phyloP scores from a whole-genome alignment of 2,329 filamentous ascomycete genomes.

The Aspergillus ruber region DNA sequence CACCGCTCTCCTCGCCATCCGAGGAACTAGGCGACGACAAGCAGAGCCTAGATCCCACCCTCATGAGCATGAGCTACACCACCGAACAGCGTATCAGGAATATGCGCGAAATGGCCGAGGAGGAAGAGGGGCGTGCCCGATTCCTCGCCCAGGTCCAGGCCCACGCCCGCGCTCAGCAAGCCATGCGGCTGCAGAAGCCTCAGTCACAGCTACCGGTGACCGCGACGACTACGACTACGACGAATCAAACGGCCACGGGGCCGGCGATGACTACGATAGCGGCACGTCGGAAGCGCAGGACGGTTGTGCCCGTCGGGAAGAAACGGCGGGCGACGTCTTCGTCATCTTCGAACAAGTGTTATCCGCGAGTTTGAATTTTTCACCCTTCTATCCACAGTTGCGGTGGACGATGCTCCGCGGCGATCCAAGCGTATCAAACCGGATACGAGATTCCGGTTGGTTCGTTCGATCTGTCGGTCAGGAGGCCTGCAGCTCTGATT shows the following conservation, averaged over 20 bases:
- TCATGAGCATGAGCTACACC: constrained; percentile 20
- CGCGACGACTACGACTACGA: neutral
- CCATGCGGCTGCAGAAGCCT: constrained; percentile 30
- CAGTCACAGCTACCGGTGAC: constrained; percentile 15
- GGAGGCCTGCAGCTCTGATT: too few species aligned
- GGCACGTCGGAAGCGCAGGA: constrained; percentile 14
- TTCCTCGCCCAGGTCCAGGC: constrained; percentile 37
- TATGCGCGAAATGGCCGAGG: constrained; percentile 29
- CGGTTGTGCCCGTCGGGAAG: constrained; percentile 6
- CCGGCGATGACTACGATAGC: constrained; percentile 6
- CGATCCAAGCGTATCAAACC: too few species aligned
- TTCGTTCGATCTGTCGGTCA: too few species aligned
- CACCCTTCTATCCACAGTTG: too few species aligned
- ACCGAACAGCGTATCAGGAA: constrained; percentile 36
- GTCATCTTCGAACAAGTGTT: constrained; percentile 8
- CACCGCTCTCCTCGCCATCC: constrained; percentile 14
- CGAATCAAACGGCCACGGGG: neutral
- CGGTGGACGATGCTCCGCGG: too few species aligned
- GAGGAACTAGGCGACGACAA: neutral
- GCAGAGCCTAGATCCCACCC: neutral
- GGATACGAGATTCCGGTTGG: too few species aligned
- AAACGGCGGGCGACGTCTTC: constrained; percentile 17
- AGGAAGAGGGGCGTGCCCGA: constrained; percentile 30
- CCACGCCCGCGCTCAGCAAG: constrained; percentile 35
- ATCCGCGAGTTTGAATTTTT: neutral